Evolutionary conservation across 768 basidiomycete species (phyloP).

Genomic region (Rubroboletus satanas): DNA sequence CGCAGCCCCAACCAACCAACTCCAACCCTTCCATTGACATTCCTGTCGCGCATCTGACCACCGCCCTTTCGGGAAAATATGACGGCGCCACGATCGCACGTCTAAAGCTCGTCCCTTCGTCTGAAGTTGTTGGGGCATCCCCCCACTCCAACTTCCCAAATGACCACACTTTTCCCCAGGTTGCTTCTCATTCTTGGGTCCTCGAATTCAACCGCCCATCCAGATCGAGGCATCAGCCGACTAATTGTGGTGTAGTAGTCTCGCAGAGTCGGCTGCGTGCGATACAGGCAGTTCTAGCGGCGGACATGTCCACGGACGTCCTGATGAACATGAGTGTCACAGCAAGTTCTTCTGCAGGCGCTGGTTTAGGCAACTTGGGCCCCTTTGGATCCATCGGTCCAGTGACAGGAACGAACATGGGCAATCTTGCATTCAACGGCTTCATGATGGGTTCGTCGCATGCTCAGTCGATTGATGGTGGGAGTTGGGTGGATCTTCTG

Average conservation of each 20-base stretch:
- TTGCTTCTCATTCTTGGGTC: constrained; percentile 48
- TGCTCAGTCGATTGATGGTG: constrained; percentile 13
- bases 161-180: constrained; percentile 25
- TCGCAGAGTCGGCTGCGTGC: constrained; percentile 71
- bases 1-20: constrained; percentile 12
- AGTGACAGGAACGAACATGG: constrained; percentile 19
- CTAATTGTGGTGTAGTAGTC: constrained; percentile 58
- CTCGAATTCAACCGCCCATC: constrained; percentile 61
- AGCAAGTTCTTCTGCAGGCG: constrained; percentile 7
- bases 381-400: constrained; percentile 23
- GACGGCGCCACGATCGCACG: constrained; percentile 56
- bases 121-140: constrained; percentile 15
- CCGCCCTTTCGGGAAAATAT: constrained; percentile 37
- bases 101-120: constrained; percentile 38
- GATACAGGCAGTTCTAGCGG: constrained; percentile 61
- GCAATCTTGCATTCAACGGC: constrained; percentile 24
- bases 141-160: constrained; percentile 16
- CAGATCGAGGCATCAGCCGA: constrained; percentile 36
- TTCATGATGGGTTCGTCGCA: constrained; percentile 25
- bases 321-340: constrained; percentile 23
- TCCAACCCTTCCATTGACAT: constrained; percentile 41
- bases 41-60: constrained; percentile 45
- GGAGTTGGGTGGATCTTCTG: constrained; percentile 31
- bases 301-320: constrained; percentile 19
- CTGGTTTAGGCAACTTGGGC: constrained; percentile 23